Evolutionary conservation across 1,139 yeast genomes (phyloP), one percentile per base, ranked within the genome.

Genomic region (Blastobotrys persicus): DNA sequence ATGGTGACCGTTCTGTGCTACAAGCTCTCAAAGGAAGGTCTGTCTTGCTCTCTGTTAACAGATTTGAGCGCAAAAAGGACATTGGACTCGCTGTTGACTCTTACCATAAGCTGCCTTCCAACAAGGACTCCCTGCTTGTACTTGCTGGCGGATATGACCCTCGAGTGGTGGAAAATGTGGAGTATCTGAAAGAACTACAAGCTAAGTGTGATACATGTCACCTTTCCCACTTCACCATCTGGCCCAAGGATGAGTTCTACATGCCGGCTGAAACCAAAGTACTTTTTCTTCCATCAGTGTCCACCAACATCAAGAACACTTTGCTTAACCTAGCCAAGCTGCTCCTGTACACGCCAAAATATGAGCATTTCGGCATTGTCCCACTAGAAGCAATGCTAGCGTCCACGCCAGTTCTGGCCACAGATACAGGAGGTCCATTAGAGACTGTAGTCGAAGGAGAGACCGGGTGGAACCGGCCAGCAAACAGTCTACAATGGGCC

Each of bases 351-450:
- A 94, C 99, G 0, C 98, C 99, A 1, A 77, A 85, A 0, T 79
- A 79, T 61, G 98, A 94, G 66, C 99, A 92, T 69, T 92, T 92
- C 65, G 99, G 99, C 12, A 94, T 92, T 55, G 99, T 94, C 2
- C 99, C 99, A 1, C 76, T 92, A 12, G 98, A 92, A 63, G 89
- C 96, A 16, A 91, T 92, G 97, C 75, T 85, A 43, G 75, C 79
- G 54, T 83, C 85, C 26, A 84, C 86, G 0, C 91, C 96, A 0
- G 96, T 89, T 0, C 70, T 94, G 49, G 97, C 96, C 0, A 83
- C 85, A 1, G 81, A 87, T 61, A 82, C 81, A 42, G 99, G 98
- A 13, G 99, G 99, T 0, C 98, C 98, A 0, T 68, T 84, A 28
- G 99, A 92, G 64, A 85, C 96, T 0, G 75, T 92, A 9, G 75